Evolutionary conservation across 768 basidiomycete species (phyloP), one percentile per base, ranked within the genome.

Genomic region (Butyriboletus loyo): DNA sequence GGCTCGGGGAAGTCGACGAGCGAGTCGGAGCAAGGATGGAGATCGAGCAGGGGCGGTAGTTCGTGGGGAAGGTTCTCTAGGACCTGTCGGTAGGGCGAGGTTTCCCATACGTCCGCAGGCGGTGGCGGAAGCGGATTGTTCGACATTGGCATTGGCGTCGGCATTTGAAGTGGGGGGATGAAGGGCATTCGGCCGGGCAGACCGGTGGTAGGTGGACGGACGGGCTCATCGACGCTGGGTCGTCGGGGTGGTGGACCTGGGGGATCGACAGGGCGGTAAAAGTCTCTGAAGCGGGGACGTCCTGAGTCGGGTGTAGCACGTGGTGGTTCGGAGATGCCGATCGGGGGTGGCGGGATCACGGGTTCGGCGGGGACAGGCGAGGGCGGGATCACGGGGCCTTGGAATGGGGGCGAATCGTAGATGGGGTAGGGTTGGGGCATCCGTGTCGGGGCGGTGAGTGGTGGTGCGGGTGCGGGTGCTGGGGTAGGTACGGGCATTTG

Each of bases 111-210:
- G 61, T 88, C 81, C 28, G 69, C 68, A 0, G 88, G 88, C 0
- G 81, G 86, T 3, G 64, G 53, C 0, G 88, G 88, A 9, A 89
- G 79, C 5, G 86, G 86, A 62, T 90, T 86, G 17, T 50, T 46
- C 5, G 49, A 37, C 36, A 22, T 25, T 10, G 46, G 46, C 10
- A 43, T 25, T 15, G 53, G 49, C 44, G 38, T 50, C 0, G 53
- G 52, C 52, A 58, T 53, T 3, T 50, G 39, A 41, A 38, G 41
- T 15, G 59, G 30, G 4, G 48, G 34, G 14, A 37, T 14, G 21
- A 48, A 49, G 4, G 61, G 61, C 1, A 56, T 64, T 28, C 57
- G 49, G 25, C 48, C 51, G 3, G 53, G n/a, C 3, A 37, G 60
- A 1, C 48, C 56, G n/a, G 50, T 21, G 13, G 46, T 22, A 0